Percentiles rank a stretch among this genome's conserved stretches.
Evolutionary conservation across 2,329 filamentous ascomycete species (phyloP).

Genomic region (Verticillium isaacii): DNA sequence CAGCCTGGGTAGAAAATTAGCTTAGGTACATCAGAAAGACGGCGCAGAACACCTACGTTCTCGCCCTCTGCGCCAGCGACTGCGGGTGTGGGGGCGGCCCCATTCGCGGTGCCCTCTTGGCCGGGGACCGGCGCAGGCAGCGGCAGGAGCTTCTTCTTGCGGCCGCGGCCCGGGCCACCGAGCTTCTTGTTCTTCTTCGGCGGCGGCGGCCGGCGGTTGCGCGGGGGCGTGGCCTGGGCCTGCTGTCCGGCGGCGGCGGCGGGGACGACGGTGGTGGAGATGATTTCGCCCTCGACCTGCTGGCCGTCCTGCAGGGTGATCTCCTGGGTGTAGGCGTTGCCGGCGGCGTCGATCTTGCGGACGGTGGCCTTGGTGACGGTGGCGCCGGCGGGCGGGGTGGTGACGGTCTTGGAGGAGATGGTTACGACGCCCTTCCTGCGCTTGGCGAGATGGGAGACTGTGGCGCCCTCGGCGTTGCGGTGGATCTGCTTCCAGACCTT

Average conservation of each 20-base stretch:
- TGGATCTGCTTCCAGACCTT: conserved; percentile 59
- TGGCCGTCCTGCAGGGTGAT: conserved; percentile 78
- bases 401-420: conserved; percentile 45
- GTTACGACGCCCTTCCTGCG: conserved; percentile 58
- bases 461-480: conserved; percentile 49
- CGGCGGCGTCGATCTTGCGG: conserved; percentile 69
- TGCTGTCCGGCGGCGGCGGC: conserved; percentile 53
- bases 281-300: conserved; percentile 74
- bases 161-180: conserved; percentile 67
- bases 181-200: conserved; percentile 68
- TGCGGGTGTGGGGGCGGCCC: conserved; percentile 14
- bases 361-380: conserved; percentile 76
- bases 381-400: conserved; percentile 37
- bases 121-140: conserved; percentile 29
- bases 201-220: conserved; percentile 64
- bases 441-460: conserved; percentile 54
- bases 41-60: conserved; percentile 5
- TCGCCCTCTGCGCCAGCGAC: conserved; percentile 5
- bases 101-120: conserved; percentile 27
- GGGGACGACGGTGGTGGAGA: conserved; percentile 52
- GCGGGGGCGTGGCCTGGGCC: conserved; percentile 34
- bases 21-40: not conserved
- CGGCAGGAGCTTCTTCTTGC: conserved; percentile 68
- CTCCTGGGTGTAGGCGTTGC: conserved; percentile 80
- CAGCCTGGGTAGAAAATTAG: conserved; percentile 22